A percentile compares a stretch with the other conserved stretches of the same genome.
Evolutionary conservation across 2,329 filamentous ascomycete genomes (phyloP).

Genomic region (Penicillium sclerotigenum): DNA sequence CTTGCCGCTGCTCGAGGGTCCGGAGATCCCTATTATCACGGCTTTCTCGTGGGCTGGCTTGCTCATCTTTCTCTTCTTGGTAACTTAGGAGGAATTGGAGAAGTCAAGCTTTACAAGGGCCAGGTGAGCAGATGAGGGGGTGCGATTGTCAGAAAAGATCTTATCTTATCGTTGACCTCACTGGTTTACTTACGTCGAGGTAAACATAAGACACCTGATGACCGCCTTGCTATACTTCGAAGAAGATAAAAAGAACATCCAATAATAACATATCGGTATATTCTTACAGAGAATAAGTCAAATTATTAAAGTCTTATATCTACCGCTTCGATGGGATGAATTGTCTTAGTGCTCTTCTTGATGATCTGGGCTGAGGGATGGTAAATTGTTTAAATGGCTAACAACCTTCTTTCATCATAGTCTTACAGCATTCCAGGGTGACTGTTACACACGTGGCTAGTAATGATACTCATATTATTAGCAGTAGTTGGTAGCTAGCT

Average conservation of each 20-base stretch:
- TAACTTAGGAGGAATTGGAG: conserved; percentile 9
- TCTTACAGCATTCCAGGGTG: background rate
- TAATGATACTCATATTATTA: background rate
- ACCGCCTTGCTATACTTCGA: too few relatives aligned
- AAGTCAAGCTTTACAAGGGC: background rate
- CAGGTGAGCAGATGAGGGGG: background rate
- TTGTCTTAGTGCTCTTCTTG: background rate
- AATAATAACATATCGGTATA: too few relatives aligned
- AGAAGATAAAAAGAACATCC: too few relatives aligned
- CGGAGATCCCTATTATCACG: conserved; percentile 76
- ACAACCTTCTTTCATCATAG: background rate
- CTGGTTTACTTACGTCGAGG: too few relatives aligned
- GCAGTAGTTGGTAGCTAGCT: background rate
- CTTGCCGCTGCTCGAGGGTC: conserved; percentile 90
- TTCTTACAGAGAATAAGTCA: too few relatives aligned
- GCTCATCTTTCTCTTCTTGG: conserved; percentile 3
- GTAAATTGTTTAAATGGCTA: background rate
- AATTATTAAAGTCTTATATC: too few relatives aligned
- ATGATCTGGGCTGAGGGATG: background rate
- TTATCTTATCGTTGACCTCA: conserved; percentile 1
- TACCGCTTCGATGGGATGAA: background rate
- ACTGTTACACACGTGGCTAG: background rate
- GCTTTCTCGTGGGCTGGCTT: conserved; percentile 20
- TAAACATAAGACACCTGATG: too few relatives aligned
- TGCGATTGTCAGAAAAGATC: background rate